These are phyloP conservation scores for Trichoderma sp. DNA, from an alignment of 2,329 filamentous ascomycete genomes.

Conservation along the genomic window DNA sequence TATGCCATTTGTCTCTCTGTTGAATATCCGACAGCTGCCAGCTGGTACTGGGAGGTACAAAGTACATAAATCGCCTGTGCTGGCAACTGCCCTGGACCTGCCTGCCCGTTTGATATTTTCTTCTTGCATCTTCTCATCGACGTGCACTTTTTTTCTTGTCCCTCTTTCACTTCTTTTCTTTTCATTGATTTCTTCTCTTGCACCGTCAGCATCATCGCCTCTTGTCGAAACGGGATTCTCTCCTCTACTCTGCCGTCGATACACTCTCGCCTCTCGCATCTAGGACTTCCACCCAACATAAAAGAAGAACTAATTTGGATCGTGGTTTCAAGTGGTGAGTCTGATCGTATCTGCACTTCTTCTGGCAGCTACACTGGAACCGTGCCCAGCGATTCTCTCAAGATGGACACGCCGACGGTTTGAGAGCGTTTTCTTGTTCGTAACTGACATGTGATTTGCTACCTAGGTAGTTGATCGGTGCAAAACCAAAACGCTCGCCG, in stretches of 20 bases:
- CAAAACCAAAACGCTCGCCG: neutral
- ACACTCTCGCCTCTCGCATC: neutral
- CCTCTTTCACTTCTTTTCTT: neutral
- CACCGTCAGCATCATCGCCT: neutral
- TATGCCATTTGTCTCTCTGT: neutral
- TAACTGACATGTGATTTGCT: neutral
- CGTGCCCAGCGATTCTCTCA: neutral
- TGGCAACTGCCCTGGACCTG: neutral
- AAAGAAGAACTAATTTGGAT: neutral
- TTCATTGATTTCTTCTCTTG: neutral
- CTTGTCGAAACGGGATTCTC: neutral
- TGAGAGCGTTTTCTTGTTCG: neutral
- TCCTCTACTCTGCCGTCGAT: neutral
- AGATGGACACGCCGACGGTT: neutral
- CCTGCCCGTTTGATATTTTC: neutral
- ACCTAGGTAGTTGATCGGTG: too few relatives aligned
- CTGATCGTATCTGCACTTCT: neutral
- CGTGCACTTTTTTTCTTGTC: neutral
- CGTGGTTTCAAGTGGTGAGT: neutral
- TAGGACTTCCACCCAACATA: neutral
- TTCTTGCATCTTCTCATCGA: neutral
- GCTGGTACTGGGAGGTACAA: neutral
- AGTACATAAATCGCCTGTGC: neutral
- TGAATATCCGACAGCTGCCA: neutral
- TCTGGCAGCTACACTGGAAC: neutral